A percentile compares a stretch with the other conserved stretches of the same genome.
phyloP scores from a whole-genome alignment of 129 eudicot species.

The Flaveria sonorensis region DNA sequence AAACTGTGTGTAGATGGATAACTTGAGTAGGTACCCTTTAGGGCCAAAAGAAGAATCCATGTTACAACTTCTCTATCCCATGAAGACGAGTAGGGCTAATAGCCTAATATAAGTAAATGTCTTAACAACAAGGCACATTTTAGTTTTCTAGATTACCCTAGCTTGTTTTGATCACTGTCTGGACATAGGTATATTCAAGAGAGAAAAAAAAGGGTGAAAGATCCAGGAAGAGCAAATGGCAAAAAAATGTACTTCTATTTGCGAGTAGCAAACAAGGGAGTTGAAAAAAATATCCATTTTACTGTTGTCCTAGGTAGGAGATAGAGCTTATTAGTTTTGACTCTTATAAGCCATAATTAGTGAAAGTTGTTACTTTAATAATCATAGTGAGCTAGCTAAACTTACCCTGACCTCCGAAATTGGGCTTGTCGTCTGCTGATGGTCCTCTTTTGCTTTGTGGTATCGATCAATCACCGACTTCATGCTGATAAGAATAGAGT shows the following conservation, averaged over 20 bases:
- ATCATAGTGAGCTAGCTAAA: neutral
- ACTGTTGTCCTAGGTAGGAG: neutral
- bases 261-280: too few relatives aligned
- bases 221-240: too few relatives aligned
- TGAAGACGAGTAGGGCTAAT: too few relatives aligned
- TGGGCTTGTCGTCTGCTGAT: constrained; percentile 45
- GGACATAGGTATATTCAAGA: neutral
- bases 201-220: too few relatives aligned
- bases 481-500: constrained; percentile 57
- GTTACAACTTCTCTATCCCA: neutral
- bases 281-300: neutral
- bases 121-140: too few relatives aligned
- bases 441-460: constrained; percentile 75
- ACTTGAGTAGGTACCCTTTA: too few relatives aligned
- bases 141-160: too few relatives aligned
- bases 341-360: too few relatives aligned
- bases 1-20: neutral
- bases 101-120: too few relatives aligned
- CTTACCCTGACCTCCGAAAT: constrained; percentile 77
- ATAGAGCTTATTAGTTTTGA: too few relatives aligned
- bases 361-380: too few relatives aligned
- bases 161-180: neutral
- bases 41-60: neutral
- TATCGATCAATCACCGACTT: constrained; percentile 77
- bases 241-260: too few relatives aligned